A percentile compares a stretch with the other conserved stretches of the same genome.
These are phyloP conservation scores for Aspergillus fumigatiaffinis DNA, from an alignment of 2,329 filamentous ascomycete genomes.

Conservation along the genomic window DNA sequence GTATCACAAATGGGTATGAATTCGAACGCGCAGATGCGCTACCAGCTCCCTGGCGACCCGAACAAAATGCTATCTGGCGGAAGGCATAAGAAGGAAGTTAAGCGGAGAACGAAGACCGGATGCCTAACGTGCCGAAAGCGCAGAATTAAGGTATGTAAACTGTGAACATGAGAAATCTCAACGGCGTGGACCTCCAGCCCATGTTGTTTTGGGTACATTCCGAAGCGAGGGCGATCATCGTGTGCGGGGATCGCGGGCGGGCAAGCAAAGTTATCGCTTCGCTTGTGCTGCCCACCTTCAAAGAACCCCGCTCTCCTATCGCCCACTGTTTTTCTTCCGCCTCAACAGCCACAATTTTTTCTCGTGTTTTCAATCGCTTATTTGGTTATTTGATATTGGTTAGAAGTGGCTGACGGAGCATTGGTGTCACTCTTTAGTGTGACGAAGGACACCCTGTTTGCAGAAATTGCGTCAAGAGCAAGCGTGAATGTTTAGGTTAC, in stretches of 20 bases:
- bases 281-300: slow-evolving; percentile 16
- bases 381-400: slow-evolving; percentile 12
- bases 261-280: slow-evolving; percentile 18
- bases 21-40: slow-evolving; percentile 49
- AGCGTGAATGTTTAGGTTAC: slow-evolving; percentile 64
- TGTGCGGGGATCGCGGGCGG: slow-evolving; percentile 5
- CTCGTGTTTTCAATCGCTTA: slow-evolving; percentile 6
- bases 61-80: slow-evolving; percentile 57
- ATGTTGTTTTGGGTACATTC: neutral
- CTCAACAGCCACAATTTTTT: slow-evolving; percentile 14
- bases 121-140: slow-evolving; percentile 63
- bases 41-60: slow-evolving; percentile 47
- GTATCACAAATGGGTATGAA: slow-evolving; percentile 34
- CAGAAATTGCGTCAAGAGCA: slow-evolving; percentile 65
- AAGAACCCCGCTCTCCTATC: slow-evolving; percentile 21
- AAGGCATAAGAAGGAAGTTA: slow-evolving; percentile 68
- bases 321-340: slow-evolving; percentile 20
- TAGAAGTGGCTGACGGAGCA: slow-evolving; percentile 6
- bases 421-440: slow-evolving; percentile 57
- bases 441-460: slow-evolving; percentile 93
- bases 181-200: neutral
- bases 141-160: slow-evolving; percentile 64
- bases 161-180: neutral
- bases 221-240: neutral
- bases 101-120: slow-evolving; percentile 70